Base-by-base conservation (phyloP, 768 basidiomycete species). In the Rhizopogon sp. region DNA sequence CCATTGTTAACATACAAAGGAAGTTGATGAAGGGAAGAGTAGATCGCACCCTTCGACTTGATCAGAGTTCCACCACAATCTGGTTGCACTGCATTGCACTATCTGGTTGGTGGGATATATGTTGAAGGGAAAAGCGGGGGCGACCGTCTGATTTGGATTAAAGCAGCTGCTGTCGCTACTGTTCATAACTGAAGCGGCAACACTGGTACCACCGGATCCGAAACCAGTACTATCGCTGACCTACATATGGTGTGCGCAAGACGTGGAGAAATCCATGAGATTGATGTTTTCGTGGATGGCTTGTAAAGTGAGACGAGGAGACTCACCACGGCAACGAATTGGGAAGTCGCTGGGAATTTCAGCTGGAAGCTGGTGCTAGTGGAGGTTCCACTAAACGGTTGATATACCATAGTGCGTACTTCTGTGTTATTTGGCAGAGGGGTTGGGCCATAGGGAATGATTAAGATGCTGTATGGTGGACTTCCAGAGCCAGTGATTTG, bases 271-370 rank as follows among this genome's bases (percentile, higher is more conserved):
- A 35, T 29, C 37, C 10, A 17, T 28, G 20, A 53, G 25, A 31
- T 29, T 17, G 35, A 13, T 5, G 53, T 37, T 33, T 22, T n/a
- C 39, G 25, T n/a, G 51, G 6, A 31, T 11, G 31, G 35, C 35
- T 37, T 40, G 4, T 44, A 25, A 52, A 20, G 14, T 43, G 37
- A n/a, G 22, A 43, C 35, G 39, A 43, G 37, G 47, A n/a, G 6
- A 82, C 86, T 71, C 62, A 89, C 88, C 62, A 90, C 84, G 5
- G 85, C 83, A 25, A 91, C 87, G 52, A 92, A 84, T 62, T 88
- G 84, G 3, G 87, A 87, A 63, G 81, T 76, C 46, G 70, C 74
- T 0, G 89, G 89, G 64, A 79, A 91, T 29, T 76, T 78, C 51
- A 90, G 76, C 63, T 79, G 69, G 66, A 90, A 85, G 39, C 66